phyloP scores from a whole-genome alignment of 2,329 filamentous ascomycete species.

The Colletotrichum sp. region DNA sequence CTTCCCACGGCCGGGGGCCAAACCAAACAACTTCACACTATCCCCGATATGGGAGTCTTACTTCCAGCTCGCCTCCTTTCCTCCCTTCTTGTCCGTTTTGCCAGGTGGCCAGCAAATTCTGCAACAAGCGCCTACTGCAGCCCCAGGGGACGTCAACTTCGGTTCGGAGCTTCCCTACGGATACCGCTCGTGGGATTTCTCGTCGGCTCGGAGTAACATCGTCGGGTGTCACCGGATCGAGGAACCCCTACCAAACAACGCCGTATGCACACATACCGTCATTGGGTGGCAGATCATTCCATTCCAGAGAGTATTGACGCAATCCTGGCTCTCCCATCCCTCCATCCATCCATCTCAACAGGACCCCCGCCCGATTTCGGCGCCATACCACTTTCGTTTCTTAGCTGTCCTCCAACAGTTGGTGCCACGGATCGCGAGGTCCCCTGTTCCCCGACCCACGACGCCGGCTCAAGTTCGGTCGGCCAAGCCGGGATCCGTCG shows the following conservation, averaged over 20 bases:
- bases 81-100: neutral
- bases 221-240: neutral
- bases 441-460: neutral
- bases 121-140: neutral
- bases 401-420: neutral
- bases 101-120: neutral
- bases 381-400: neutral
- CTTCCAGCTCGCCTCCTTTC: neutral
- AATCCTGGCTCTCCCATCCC: neutral
- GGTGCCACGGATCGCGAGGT: neutral
- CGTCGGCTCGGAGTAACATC: slow-evolving; percentile 1
- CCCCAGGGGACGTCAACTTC: neutral
- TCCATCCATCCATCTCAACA: neutral
- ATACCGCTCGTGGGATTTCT: neutral
- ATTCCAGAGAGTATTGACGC: neutral
- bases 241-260: neutral
- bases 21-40: neutral
- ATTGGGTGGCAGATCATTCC: neutral
- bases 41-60: neutral
- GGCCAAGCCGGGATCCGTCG: slow-evolving; percentile 7
- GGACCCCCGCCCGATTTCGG: neutral
- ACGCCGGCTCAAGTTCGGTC: neutral
- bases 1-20: neutral
- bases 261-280: neutral
- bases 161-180: neutral